Evolutionary conservation across 352 stramenopile genomes (phyloP).

Genomic region (Globisporangium carolinianum): DNA sequence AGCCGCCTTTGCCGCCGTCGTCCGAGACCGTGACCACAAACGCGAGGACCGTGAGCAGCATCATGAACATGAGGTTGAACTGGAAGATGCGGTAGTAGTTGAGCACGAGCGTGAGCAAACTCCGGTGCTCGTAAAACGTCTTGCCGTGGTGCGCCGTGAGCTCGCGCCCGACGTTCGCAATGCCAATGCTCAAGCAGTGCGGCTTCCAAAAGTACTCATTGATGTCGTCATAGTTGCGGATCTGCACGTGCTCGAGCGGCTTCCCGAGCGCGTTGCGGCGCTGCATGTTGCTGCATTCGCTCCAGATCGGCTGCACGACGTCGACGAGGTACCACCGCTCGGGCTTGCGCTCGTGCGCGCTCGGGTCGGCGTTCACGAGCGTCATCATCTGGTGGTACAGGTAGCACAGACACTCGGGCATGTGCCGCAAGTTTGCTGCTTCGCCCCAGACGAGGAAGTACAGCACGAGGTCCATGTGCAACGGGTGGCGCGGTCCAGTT

Average conservation of each 20-base stretch:
- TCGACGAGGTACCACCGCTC: constrained; percentile 57
- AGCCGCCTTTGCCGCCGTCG: constrained; percentile 43
- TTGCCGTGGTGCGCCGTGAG: constrained; percentile 59
- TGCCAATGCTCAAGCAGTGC: constrained; percentile 49
- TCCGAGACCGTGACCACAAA: constrained; percentile 56
- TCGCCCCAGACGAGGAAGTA: constrained; percentile 97
- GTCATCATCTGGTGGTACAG: constrained; percentile 90
- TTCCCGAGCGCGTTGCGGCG: constrained; percentile 50
- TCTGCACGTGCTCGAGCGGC: constrained; percentile 63
- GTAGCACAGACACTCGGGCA: constrained; percentile 96
- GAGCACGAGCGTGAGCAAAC: constrained; percentile 57
- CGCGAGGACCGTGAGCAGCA: constrained; percentile 38
- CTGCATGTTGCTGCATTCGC: constrained; percentile 70
- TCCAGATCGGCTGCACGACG: constrained; percentile 62
- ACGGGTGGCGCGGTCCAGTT: constrained; percentile 12
- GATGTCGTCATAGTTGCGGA: constrained; percentile 79
- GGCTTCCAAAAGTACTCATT: constrained; percentile 81
- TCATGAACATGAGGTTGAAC: constrained; percentile 75
- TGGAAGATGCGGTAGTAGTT: constrained; percentile 84
- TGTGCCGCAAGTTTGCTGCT: constrained; percentile 93
- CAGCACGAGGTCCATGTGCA: constrained; percentile 92
- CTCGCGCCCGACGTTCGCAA: constrained; percentile 37
- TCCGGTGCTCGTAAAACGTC: constrained; percentile 77
- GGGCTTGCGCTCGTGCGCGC: constrained; percentile 26
- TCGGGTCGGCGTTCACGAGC: constrained; percentile 39